Percentiles rank a stretch among this genome's conserved stretches.
Conservation (phyloP, 768 basidiomycete genomes). For the Russula emetica region DNA sequence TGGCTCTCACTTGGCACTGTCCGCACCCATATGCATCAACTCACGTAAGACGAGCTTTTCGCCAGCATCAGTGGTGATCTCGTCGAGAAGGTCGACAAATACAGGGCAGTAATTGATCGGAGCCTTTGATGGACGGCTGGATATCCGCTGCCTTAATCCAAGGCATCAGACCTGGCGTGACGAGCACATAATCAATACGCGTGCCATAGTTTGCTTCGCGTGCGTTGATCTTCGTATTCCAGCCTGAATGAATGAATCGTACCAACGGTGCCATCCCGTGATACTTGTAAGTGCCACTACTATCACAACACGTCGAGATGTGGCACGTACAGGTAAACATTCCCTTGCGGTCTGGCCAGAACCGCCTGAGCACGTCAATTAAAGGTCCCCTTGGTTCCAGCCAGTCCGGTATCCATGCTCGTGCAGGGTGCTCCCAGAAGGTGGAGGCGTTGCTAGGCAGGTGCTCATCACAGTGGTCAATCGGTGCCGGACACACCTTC, state of each 20-base stretch:
- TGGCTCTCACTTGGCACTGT: slow-evolving; percentile 39
- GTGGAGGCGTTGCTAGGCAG: slow-evolving; percentile 51
- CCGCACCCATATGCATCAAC: slow-evolving; percentile 35
- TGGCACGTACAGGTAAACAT: slow-evolving; percentile 89
- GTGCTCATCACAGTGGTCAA: slow-evolving; percentile 89
- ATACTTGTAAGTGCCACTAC: background rate
- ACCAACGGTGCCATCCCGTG: background rate
- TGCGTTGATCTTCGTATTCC: slow-evolving; percentile 92
- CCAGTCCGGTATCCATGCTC: slow-evolving; percentile 76
- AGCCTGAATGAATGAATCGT: slow-evolving; percentile 49
- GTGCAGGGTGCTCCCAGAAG: slow-evolving; percentile 57
- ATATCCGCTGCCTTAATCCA: slow-evolving; percentile 90
- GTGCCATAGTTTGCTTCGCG: slow-evolving; percentile 93
- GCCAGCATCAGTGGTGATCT: slow-evolving; percentile 48
- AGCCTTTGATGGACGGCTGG: slow-evolving; percentile 79
- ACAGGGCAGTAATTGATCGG: slow-evolving; percentile 98
- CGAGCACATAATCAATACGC: slow-evolving; percentile 86
- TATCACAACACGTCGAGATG: background rate
- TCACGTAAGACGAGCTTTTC: slow-evolving; percentile 38
- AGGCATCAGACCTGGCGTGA: slow-evolving; percentile 78
- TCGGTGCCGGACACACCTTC: slow-evolving; percentile 80
- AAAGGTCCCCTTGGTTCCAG: slow-evolving; percentile 58
- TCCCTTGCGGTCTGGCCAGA: slow-evolving; percentile 79
- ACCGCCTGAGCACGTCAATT: slow-evolving; percentile 75
- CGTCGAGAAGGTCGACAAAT: slow-evolving; percentile 84